Conservation (phyloP, 345 rosid species). For the Triadica sebifera region DNA sequence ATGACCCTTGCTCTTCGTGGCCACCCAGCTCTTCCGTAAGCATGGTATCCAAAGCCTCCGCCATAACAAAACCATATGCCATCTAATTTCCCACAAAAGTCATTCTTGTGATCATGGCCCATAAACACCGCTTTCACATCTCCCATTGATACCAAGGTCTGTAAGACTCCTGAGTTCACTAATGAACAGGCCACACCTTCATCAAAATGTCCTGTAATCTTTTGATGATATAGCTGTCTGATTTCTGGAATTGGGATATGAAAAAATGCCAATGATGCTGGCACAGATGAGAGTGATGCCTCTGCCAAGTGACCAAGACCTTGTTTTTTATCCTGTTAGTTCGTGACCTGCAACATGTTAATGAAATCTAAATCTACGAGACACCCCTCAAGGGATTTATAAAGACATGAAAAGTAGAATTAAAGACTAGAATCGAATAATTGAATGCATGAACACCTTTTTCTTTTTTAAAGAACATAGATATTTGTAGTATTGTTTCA, state of each 20-base stretch:
- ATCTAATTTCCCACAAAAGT: conserved; percentile 73
- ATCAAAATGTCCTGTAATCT: conserved; percentile 62
- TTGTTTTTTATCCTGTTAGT: conserved; percentile 42
- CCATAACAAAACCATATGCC: conserved; percentile 93
- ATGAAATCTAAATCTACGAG: conserved; percentile 37
- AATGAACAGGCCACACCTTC: conserved; percentile 76
- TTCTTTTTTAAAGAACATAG: not conserved
- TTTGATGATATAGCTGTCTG: conserved; percentile 51
- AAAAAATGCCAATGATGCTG: conserved; percentile 70
- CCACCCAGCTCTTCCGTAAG: conserved; percentile 73
- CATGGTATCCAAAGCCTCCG: conserved; percentile 95
- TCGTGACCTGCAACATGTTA: conserved; percentile 40
- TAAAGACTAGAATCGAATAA: not conserved
- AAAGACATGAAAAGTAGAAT: not conserved
- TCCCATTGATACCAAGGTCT: conserved; percentile 62
- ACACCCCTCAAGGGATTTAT: conserved; percentile 12
- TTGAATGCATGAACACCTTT: not conserved
- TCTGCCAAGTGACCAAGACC: conserved; percentile 20
- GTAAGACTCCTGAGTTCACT: conserved; percentile 63
- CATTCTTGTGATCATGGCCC: conserved; percentile 87
- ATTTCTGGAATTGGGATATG: conserved; percentile 83
- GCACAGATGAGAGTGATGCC: not conserved
- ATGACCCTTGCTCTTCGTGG: conserved; percentile 73
- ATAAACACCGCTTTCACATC: conserved; percentile 80
- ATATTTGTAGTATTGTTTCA: not conserved